Conservation (phyloP, 139 green algal species). For the Astrephomene gubernaculifera region DNA sequence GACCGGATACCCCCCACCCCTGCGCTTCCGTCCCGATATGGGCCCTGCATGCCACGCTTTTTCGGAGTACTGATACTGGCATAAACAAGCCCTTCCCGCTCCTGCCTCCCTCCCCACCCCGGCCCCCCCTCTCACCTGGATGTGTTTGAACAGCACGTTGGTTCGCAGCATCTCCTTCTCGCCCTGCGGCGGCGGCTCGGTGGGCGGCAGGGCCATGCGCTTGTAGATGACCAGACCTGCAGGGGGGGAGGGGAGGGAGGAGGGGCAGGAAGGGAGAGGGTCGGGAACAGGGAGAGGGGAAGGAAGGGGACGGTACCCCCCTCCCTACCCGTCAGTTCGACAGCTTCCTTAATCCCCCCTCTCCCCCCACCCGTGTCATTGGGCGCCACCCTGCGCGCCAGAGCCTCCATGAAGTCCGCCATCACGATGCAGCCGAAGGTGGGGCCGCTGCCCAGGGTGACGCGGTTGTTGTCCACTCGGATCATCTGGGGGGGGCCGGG, state of each 20-base stretch:
- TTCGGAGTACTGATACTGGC: too few species aligned
- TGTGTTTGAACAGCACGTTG: slow-evolving; percentile 75
- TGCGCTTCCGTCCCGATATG: neutral
- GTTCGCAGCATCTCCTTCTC: slow-evolving; percentile 50
- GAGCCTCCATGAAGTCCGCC: slow-evolving; percentile 50
- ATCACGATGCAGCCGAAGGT: slow-evolving; percentile 82
- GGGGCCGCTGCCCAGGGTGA: slow-evolving; percentile 65
- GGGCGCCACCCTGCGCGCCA: slow-evolving; percentile 54
- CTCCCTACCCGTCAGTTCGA: too few species aligned
- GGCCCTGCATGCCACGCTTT: too few species aligned
- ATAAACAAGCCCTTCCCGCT: neutral
- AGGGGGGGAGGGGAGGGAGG: neutral
- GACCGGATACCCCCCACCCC: neutral
- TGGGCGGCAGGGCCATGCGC: slow-evolving; percentile 67
- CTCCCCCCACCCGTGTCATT: slow-evolving; percentile 48
- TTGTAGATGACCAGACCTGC: slow-evolving; percentile 62
- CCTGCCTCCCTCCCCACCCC: neutral
- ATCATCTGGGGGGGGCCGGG: neutral
- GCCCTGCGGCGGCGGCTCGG: slow-evolving; percentile 23
- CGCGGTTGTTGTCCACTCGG: slow-evolving; percentile 53
- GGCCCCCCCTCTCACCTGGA: slow-evolving; percentile 66
- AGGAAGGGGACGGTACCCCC: too few species aligned
- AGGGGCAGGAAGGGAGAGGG: neutral
- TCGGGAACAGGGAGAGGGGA: too few species aligned
- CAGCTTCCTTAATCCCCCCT: too few species aligned